Conservation (phyloP, 2,329 filamentous ascomycete genomes). For the Stagonosporopsis cucurbitacearum region DNA sequence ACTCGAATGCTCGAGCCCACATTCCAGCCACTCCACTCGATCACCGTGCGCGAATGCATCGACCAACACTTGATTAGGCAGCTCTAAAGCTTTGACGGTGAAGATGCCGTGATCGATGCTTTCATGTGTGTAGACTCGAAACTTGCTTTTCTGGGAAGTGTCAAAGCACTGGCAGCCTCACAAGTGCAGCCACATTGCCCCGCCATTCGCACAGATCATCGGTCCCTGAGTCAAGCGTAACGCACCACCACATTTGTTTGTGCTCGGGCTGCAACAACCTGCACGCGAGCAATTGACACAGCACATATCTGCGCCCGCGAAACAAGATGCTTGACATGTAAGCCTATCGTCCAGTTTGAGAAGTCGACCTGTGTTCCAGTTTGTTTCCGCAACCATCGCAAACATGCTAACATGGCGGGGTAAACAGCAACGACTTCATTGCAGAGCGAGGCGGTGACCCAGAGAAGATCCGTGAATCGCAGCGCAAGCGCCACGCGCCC, state of each 20-base stretch:
- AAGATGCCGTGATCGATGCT: slow-evolving; percentile 37
- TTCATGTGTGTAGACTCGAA: slow-evolving; percentile 21
- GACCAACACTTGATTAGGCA: slow-evolving; percentile 42
- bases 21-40: slow-evolving; percentile 13
- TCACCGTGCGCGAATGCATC: slow-evolving; percentile 28
- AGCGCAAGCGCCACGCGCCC: slow-evolving; percentile 79
- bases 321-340: slow-evolving; percentile 45
- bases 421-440: slow-evolving; percentile 58
- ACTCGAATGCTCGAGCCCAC: not conserved
- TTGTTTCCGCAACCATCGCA: not conserved
- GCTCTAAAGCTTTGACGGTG: slow-evolving; percentile 45
- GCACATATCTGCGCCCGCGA: slow-evolving; percentile 13
- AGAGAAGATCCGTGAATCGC: slow-evolving; percentile 89
- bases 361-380: not conserved
- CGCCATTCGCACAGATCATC: slow-evolving; percentile 27
- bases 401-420: slow-evolving; percentile 27
- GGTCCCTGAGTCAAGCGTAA: slow-evolving; percentile 37
- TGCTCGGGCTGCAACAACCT: slow-evolving; percentile 16
- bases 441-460: slow-evolving; percentile 88
- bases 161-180: not conserved
- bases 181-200: slow-evolving; percentile 26
- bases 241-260: slow-evolving; percentile 27
- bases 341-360: slow-evolving; percentile 10
- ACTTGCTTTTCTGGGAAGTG: slow-evolving; percentile 38
- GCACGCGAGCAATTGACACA: slow-evolving; percentile 23